Evolutionary conservation across 2,329 filamentous ascomycete genomes (phyloP).

Genomic region (Diaporthe vexans): DNA sequence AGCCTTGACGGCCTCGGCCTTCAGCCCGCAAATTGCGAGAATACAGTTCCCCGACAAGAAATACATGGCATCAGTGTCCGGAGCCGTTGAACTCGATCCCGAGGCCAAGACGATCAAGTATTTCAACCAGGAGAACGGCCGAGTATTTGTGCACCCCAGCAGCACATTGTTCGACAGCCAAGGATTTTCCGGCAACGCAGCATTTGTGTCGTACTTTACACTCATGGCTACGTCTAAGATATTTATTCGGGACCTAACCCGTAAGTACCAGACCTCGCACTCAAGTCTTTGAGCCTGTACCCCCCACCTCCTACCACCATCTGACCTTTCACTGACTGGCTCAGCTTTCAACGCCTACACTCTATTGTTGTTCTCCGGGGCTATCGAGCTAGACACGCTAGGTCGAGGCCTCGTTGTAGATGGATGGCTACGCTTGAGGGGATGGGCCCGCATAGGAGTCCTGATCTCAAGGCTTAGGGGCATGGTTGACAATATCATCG

Average conservation of each 20-base stretch:
- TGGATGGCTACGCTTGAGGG: slow-evolving; percentile 87
- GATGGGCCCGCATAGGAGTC: slow-evolving; percentile 96
- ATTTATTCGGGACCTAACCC: slow-evolving; percentile 91
- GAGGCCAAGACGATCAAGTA: slow-evolving; percentile 94
- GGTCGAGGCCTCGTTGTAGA: slow-evolving; percentile 91
- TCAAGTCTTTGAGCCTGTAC: background rate
- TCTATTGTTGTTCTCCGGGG: slow-evolving; percentile 88
- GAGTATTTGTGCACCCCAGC: slow-evolving; percentile 93
- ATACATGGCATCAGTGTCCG: slow-evolving; percentile 87
- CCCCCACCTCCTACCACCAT: slow-evolving; percentile 1
- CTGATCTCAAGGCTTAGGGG: slow-evolving; percentile 84
- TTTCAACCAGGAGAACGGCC: slow-evolving; percentile 86
- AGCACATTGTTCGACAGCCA: slow-evolving; percentile 89
- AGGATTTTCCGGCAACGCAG: slow-evolving; percentile 79
- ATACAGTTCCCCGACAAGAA: slow-evolving; percentile 97
- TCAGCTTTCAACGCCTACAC: slow-evolving; percentile 89
- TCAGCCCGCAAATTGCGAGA: slow-evolving; percentile 88
- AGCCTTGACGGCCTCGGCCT: slow-evolving; percentile 79
- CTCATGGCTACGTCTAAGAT: slow-evolving; percentile 94
- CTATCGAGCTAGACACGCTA: slow-evolving; percentile 87
- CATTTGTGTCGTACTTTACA: slow-evolving; percentile 90
- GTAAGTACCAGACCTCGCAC: slow-evolving; percentile 62
- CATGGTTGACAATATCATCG: slow-evolving; percentile 89
- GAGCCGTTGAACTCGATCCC: slow-evolving; percentile 92
- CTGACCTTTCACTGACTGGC: slow-evolving; percentile 39